phyloP scores from a whole-genome alignment of 2,329 filamentous ascomycete species.

The Aureobasidium melanogenum region DNA sequence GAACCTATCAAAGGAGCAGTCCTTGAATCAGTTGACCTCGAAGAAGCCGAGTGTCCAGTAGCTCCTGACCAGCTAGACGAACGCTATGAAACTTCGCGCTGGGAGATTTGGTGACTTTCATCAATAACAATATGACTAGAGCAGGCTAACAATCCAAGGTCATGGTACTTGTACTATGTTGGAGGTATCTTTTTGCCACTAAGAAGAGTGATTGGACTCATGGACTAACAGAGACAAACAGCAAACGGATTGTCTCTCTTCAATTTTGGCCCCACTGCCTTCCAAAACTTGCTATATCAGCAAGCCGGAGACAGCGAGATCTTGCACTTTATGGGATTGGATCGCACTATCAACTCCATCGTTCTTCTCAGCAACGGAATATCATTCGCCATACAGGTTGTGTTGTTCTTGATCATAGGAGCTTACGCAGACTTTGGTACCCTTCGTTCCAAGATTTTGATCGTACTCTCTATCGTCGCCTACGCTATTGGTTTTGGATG shows the following conservation, averaged over 20 bases:
- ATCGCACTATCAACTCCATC: constrained; percentile 55
- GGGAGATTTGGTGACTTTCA: constrained; percentile 42
- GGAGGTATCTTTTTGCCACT: too few relatives aligned
- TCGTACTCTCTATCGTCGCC: constrained; percentile 51
- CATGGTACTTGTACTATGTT: not conserved
- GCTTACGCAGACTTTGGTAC: constrained; percentile 55
- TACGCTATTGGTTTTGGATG: constrained; percentile 59
- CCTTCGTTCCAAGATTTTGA: constrained; percentile 54
- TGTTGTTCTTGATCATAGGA: constrained; percentile 45
- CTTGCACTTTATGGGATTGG: constrained; percentile 47
- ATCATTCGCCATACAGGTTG: constrained; percentile 57
- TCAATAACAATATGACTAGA: not conserved
- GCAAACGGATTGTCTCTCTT: constrained; percentile 44
- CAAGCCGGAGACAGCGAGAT: constrained; percentile 47
- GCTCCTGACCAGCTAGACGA: constrained; percentile 49
- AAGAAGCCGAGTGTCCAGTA: constrained; percentile 33
- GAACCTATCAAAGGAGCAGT: constrained; percentile 24
- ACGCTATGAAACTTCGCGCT: constrained; percentile 41
- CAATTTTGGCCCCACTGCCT: constrained; percentile 57
- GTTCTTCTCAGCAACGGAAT: constrained; percentile 59
- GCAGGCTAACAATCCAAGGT: not conserved
- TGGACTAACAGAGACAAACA: not conserved
- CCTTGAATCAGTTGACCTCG: constrained; percentile 16
- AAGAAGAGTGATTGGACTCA: too few relatives aligned
- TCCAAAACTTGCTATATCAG: constrained; percentile 55